Evolutionary conservation across 139 green algal genomes (phyloP).

Genomic region (Penium margaritaceum): DNA sequence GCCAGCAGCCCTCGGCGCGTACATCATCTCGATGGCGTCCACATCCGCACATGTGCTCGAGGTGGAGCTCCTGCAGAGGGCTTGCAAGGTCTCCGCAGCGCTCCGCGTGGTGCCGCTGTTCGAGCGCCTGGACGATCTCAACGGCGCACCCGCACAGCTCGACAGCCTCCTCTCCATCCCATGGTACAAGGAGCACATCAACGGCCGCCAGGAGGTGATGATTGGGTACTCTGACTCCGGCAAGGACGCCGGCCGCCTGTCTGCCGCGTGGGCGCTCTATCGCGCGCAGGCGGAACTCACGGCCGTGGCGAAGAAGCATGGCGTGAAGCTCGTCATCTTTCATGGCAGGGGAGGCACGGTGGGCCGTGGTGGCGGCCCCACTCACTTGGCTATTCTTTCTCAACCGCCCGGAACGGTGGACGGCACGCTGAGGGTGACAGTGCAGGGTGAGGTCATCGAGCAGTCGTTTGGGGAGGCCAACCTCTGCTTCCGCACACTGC

Average conservation of each 20-base stretch:
- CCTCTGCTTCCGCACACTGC: conserved; percentile 71
- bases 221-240: conserved; percentile 93
- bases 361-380: conserved; percentile 83
- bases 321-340: conserved; percentile 81
- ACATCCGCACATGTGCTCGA: conserved; percentile 80
- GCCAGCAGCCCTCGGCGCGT: conserved; percentile 66
- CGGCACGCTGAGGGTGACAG: conserved; percentile 81
- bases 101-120: conserved; percentile 90
- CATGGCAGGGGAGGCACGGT: conserved; percentile 90
- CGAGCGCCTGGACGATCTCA: conserved; percentile 85
- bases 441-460: conserved; percentile 82
- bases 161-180: conserved; percentile 49
- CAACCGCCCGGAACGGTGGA: conserved; percentile 79
- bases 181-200: conserved; percentile 62
- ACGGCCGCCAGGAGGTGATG: conserved; percentile 80
- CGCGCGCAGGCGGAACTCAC: conserved; percentile 49
- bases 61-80: conserved; percentile 88
- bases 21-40: conserved; percentile 87
- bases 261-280: conserved; percentile 86
- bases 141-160: conserved; percentile 54
- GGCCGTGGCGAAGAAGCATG: conserved; percentile 44
- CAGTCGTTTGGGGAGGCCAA: conserved; percentile 82
- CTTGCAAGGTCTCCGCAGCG: conserved; percentile 51
- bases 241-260: conserved; percentile 89
- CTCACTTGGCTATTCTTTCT: conserved; percentile 84